Evolutionary conservation across 495 filamentous ascomycete genomes (phyloP).

Genomic region (Talaromyces borbonicus): DNA sequence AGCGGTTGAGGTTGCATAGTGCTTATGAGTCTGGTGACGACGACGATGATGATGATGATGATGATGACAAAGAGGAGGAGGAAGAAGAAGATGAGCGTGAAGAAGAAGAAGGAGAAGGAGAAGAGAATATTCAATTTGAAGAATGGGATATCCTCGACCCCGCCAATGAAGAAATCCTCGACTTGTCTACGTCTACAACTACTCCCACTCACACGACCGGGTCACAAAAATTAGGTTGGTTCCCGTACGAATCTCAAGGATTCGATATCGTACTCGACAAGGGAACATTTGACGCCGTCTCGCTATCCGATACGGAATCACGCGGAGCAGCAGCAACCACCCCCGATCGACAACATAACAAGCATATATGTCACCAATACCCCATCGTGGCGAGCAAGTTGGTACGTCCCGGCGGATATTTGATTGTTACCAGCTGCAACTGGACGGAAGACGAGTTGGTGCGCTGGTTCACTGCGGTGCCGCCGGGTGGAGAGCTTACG

Average conservation of each 20-base stretch:
- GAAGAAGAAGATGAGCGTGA: slow-evolving; percentile 1
- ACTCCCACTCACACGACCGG: slow-evolving; percentile 18
- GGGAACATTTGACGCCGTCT: slow-evolving; percentile 93
- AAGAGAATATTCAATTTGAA: slow-evolving; percentile 47
- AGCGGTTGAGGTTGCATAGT: slow-evolving; percentile 27
- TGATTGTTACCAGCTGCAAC: slow-evolving; percentile 91
- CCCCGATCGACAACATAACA: slow-evolving; percentile 22
- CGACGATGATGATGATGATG: slow-evolving; percentile 16
- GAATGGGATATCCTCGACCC: slow-evolving; percentile 64
- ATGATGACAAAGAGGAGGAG: slow-evolving; percentile 20
- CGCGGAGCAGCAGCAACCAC: background rate
- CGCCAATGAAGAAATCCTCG: slow-evolving; percentile 25
- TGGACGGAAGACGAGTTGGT: slow-evolving; percentile 88
- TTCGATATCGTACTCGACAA: slow-evolving; percentile 93
- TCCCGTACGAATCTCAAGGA: slow-evolving; percentile 27
- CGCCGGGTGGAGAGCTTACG: slow-evolving; percentile 29
- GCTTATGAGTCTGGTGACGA: slow-evolving; percentile 30
- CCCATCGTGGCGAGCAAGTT: slow-evolving; percentile 50
- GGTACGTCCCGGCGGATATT: slow-evolving; percentile 57
- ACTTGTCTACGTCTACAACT: too few relatives aligned
- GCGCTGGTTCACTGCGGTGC: slow-evolving; percentile 53
- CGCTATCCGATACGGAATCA: slow-evolving; percentile 51
- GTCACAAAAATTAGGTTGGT: slow-evolving; percentile 23
- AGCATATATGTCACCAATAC: slow-evolving; percentile 68
- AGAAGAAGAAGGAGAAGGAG: background rate